Percentiles rank a stretch among this genome's conserved stretches.
These are phyloP conservation scores for Azolla pinnata DNA, from an alignment of 75 land plant species.

Conservation along the genomic window DNA sequence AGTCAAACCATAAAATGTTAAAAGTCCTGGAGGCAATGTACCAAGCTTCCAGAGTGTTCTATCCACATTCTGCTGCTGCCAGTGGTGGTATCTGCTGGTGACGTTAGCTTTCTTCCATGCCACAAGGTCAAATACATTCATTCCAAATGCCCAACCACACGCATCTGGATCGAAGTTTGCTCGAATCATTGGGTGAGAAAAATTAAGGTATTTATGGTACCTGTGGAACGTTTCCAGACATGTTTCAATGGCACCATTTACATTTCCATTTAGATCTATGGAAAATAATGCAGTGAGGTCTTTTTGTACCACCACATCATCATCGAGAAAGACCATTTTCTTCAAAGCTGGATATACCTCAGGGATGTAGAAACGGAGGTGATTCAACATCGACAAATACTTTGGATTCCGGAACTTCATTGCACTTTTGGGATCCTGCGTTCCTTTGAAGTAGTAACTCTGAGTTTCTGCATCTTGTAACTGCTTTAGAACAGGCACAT, in stretches of 20 bases:
- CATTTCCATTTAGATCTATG: slow-evolving; percentile 47
- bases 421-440: slow-evolving; percentile 35
- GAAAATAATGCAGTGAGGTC: slow-evolving; percentile 45
- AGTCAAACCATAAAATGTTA: slow-evolving; percentile 40
- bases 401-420: slow-evolving; percentile 49
- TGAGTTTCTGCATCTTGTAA: slow-evolving; percentile 50
- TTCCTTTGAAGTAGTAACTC: slow-evolving; percentile 69
- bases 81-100: slow-evolving; percentile 38
- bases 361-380: slow-evolving; percentile 56
- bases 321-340: slow-evolving; percentile 58
- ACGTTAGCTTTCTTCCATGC: slow-evolving; percentile 42
- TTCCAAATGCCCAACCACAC: slow-evolving; percentile 67
- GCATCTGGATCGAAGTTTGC: slow-evolving; percentile 43
- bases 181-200: slow-evolving; percentile 41
- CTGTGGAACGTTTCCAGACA: slow-evolving; percentile 46
- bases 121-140: slow-evolving; percentile 59
- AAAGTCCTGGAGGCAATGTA: slow-evolving; percentile 42
- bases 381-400: slow-evolving; percentile 47
- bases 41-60: slow-evolving; percentile 49
- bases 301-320: slow-evolving; percentile 52
- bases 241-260: slow-evolving; percentile 62
- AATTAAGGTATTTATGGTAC: slow-evolving; percentile 50
- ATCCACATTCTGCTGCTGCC: slow-evolving; percentile 39
- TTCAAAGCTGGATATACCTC: slow-evolving; percentile 41
- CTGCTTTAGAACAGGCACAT: slow-evolving; percentile 46